Base-by-base conservation (phyloP, 768 basidiomycete genomes). In the Tulasnella sp. region DNA sequence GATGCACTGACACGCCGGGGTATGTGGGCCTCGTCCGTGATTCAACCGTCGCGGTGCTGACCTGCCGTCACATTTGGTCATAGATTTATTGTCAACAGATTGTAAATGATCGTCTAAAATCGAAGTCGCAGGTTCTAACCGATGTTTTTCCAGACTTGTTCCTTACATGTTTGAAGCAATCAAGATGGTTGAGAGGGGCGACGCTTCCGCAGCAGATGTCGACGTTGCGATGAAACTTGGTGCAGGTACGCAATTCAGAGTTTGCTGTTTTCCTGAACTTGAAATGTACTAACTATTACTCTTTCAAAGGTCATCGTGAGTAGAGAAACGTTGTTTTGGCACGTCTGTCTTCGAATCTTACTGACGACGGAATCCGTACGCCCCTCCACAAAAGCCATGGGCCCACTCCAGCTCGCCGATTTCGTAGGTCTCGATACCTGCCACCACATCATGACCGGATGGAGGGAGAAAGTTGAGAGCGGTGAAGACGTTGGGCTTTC, bases 141-240 rank as follows among this genome's bases (percentile, higher is more conserved):
- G 5, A n/a, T 20, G 51, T 42, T 39, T 26, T 15, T 67, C 1
- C 75, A 80, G 80, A 15, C 80, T 87, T 35, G 84, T 86, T 11
- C 86, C 86, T 0, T 86, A 87, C 79, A 82, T 87, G 82, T 82
- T 86, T 72, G 86, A 87, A 79, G 84, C 85, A 2, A 84, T 87
- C 61, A 77, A 84, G 51, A 86, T 86, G 85, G 82, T 85, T 18
- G 86, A 86, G 79, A 81, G 86, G 32, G 86, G 85, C 4, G 86
- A 87, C 39, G 86, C 86, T 0, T 82, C 85, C 1, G 81, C 84
- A 0, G 82, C 84, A 73, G 85, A 86, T 80, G 82, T 86, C 70
- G 86, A 87, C 80, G 82, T 81, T n/a, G 86, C 86, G 18, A 86
- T 87, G 86, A 85, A 86, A 80, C 82, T 86, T 1, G 86, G 86